Conservation (phyloP, 2,329 filamentous ascomycete genomes). For the Fonsecaea multimorphosa region DNA sequence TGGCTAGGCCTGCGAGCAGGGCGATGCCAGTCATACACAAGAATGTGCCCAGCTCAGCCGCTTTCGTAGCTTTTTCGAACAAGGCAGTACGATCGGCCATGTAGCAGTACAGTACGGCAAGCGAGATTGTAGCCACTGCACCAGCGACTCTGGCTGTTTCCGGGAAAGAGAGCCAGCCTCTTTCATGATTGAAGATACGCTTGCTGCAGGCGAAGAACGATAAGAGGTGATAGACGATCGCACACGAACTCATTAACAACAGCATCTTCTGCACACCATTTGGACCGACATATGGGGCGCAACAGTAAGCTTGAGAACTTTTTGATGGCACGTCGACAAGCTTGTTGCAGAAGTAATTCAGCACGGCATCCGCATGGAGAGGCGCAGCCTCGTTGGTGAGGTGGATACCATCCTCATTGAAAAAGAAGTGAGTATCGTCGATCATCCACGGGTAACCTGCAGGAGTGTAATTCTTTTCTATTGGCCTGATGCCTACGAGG, state of each 20-base stretch:
- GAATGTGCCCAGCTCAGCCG: constrained; percentile 40
- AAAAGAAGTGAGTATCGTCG: constrained; percentile 45
- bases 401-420: constrained; percentile 58
- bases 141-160: not conserved
- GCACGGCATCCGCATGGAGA: constrained; percentile 59
- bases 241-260: constrained; percentile 36
- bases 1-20: constrained; percentile 35
- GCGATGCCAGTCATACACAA: constrained; percentile 38
- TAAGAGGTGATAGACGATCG: constrained; percentile 11
- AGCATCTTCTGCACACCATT: constrained; percentile 37
- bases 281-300: constrained; percentile 51
- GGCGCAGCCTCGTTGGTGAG: constrained; percentile 54
- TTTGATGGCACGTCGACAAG: constrained; percentile 49
- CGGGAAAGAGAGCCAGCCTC: not conserved
- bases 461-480: constrained; percentile 48
- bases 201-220: constrained; percentile 6
- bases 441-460: constrained; percentile 53
- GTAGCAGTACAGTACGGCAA: constrained; percentile 56
- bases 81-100: constrained; percentile 61
- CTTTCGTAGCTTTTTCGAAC: constrained; percentile 60
- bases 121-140: constrained; percentile 17
- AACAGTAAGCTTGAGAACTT: constrained; percentile 60
- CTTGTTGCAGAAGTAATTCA: constrained; percentile 63
- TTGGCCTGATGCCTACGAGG: not conserved
- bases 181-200: not conserved